Base-by-base conservation (phyloP, 352 stramenopile genomes). In the Pythium phragmiticola region DNA sequence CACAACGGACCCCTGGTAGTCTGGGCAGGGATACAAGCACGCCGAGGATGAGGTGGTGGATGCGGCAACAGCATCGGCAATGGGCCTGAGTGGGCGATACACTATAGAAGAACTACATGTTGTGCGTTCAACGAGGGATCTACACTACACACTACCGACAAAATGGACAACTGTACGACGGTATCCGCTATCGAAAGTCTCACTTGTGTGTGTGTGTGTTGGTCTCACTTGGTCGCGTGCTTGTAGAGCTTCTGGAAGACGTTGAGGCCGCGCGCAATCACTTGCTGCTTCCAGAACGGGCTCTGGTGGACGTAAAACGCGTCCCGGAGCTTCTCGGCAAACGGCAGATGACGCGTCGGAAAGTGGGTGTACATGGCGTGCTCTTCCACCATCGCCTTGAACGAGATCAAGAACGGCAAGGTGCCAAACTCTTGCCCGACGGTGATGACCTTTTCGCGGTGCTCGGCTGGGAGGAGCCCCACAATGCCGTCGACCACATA, bases 281-380 rank as follows among this genome's bases (percentile, higher is more conserved):
- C 72, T 5, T 74, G 68, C n/a, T 63, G 60, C 63, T 91, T 92
- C 85, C 85, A 94, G 0, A 57, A 73, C 12, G 42, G 58, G 45
- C 82, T 90, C 26, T 79, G 60, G 63, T 94, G 80, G n/a, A 92
- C 51, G 66, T 94, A 94, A 74, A 93, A 94, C 49, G 84, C 76
- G 47, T 94, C 79, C 30, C 82, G 82, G 16, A 92, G 72, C 42
- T 78, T 76, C 57, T 92, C 70, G 0, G 82, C 82, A 37, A 77
- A 88, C 50, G 73, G 73, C 50, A 93, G 69, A 11, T 78, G 78
- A 12, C 65, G 72, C 13, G 65, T 71, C 7, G 76, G 68, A 0
- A 62, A 69, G 39, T 86, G 65, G 21, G 89, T 65, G 59, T 74
- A 90, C 46, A 83, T 71, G n/a, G 74, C 59, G 51, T 94, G 92